Conservation (phyloP, 345 rosid genomes). For the Linum usitatissimum region DNA sequence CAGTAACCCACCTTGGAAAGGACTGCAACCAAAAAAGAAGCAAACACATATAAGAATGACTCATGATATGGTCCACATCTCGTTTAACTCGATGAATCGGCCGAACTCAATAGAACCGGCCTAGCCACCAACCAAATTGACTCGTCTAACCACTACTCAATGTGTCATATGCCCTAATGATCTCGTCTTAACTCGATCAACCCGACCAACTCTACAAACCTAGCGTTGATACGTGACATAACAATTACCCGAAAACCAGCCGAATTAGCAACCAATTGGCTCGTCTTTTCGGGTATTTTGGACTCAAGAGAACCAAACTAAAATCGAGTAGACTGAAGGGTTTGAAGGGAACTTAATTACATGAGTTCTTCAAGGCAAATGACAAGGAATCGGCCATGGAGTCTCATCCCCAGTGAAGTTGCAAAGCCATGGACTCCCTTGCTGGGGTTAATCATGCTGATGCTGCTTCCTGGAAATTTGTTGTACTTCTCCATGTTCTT, state of each 20-base stretch:
- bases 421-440: slow-evolving; percentile 16
- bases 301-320: background rate
- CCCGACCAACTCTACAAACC: too few relatives aligned
- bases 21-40: slow-evolving; percentile 10
- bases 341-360: background rate
- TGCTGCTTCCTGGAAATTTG: background rate
- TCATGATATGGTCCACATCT: too few relatives aligned
- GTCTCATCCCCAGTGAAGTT: slow-evolving; percentile 10
- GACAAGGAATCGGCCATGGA: slow-evolving; percentile 14
- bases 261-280: too few relatives aligned
- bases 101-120: too few relatives aligned
- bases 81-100: too few relatives aligned
- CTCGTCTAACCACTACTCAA: too few relatives aligned
- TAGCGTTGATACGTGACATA: too few relatives aligned
- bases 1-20: slow-evolving; percentile 8
- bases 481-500: slow-evolving; percentile 14
- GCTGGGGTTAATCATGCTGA: background rate
- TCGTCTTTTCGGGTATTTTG: background rate
- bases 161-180: too few relatives aligned
- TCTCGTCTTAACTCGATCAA: too few relatives aligned
- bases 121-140: too few relatives aligned
- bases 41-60: too few relatives aligned
- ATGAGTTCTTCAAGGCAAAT: slow-evolving; percentile 16
- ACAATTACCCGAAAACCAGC: too few relatives aligned
- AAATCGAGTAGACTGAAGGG: background rate